phyloP scores from a whole-genome alignment of 495 filamentous ascomycete genomes.

The Penicillium coprophilum region DNA sequence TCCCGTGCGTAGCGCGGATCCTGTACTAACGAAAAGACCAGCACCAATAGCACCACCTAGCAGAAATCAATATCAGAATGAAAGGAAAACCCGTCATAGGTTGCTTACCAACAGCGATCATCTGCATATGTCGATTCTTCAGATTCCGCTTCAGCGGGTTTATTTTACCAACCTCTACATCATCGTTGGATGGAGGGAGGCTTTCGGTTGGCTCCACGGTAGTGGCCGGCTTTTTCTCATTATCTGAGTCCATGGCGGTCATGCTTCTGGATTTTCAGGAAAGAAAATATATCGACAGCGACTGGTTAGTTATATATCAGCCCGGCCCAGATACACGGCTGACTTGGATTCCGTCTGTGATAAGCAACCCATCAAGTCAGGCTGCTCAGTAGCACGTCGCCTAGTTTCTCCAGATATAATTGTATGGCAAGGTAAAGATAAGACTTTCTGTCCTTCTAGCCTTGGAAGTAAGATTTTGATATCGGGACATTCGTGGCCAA shows the following conservation, averaged over 20 bases:
- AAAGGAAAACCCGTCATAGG: background rate
- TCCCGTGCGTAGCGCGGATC: slow-evolving; percentile 40
- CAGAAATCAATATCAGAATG: background rate
- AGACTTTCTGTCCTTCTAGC: background rate
- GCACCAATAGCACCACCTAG: slow-evolving; percentile 54
- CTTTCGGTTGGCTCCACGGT: slow-evolving; percentile 12
- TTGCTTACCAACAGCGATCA: slow-evolving; percentile 67
- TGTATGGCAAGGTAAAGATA: slow-evolving; percentile 2
- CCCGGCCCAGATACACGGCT: background rate
- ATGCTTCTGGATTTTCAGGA: slow-evolving; percentile 9
- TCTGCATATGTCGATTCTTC: slow-evolving; percentile 65
- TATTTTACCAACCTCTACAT: slow-evolving; percentile 38
- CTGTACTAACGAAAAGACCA: slow-evolving; percentile 54
- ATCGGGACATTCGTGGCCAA: background rate
- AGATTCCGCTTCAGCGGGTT: slow-evolving; percentile 47
- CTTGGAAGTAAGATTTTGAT: background rate
- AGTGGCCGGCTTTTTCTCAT: slow-evolving; percentile 21
- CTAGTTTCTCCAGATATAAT: background rate
- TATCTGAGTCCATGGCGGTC: slow-evolving; percentile 19
- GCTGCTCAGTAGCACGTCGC: background rate
- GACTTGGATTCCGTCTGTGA: background rate
- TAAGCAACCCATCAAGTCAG: background rate
- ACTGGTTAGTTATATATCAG: background rate
- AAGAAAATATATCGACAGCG: background rate
- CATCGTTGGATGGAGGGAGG: slow-evolving; percentile 8